A percentile compares a stretch with the other conserved stretches of the same genome.
Evolutionary conservation across 2,329 filamentous ascomycete genomes (phyloP).

Genomic region (Chaetoscypha palmicola): DNA sequence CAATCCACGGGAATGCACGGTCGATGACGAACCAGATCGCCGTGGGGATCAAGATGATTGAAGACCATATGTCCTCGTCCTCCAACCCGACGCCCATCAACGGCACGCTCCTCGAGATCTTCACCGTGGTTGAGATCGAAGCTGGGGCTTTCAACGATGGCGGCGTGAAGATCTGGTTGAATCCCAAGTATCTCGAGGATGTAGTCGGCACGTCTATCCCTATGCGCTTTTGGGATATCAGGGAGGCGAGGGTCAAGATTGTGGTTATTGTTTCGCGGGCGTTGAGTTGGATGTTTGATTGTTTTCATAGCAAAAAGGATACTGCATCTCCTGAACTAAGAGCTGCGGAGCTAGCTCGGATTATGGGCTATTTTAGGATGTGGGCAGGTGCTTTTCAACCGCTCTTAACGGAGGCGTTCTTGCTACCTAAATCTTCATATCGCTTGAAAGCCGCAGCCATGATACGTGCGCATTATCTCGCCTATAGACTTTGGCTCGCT

Average conservation of each 20-base stretch:
- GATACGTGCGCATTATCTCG: neutral
- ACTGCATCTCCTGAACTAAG: neutral
- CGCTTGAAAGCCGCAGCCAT: neutral
- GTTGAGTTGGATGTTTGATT: neutral
- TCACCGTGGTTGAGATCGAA: conserved; percentile 9
- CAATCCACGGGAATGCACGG: conserved; percentile 4
- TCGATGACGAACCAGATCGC: neutral
- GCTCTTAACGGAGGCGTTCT: neutral
- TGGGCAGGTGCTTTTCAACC: neutral
- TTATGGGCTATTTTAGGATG: neutral
- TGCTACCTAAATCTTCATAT: neutral
- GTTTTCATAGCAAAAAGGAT: neutral
- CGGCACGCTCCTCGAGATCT: conserved; percentile 2
- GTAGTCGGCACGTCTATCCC: conserved; percentile 1
- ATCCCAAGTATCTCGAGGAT: neutral
- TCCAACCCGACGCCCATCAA: neutral
- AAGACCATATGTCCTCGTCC: neutral
- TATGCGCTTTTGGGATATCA: neutral
- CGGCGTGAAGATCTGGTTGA: neutral
- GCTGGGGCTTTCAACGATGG: neutral
- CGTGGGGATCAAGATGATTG: conserved; percentile 5
- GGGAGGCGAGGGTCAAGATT: neutral
- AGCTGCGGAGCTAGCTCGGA: neutral
- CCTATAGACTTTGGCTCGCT: neutral
- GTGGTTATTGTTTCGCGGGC: neutral